Evolutionary conservation across 345 rosid species (phyloP).

Genomic region (Passiflora organensis): DNA sequence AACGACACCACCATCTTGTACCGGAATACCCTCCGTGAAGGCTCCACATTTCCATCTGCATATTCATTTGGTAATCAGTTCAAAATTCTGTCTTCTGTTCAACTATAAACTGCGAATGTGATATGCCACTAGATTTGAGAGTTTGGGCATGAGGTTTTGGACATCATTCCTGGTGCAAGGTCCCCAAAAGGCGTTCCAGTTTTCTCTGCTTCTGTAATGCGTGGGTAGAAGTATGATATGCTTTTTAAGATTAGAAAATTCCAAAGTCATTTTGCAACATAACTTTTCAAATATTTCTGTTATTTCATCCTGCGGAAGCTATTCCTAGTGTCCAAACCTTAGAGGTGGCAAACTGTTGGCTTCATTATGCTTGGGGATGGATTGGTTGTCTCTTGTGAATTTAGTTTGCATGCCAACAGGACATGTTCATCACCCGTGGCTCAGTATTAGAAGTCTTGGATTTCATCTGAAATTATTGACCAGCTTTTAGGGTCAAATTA

Average conservation of each 20-base stretch:
- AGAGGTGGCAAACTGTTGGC: conserved; percentile 1
- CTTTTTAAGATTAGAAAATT: too few relatives aligned
- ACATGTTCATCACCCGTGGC: too few relatives aligned
- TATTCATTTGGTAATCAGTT: conserved; percentile 67
- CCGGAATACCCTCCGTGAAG: conserved; percentile 90
- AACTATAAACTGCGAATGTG: not conserved
- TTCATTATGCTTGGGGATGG: not conserved
- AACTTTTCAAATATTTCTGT: too few relatives aligned
- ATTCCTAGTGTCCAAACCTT: not conserved
- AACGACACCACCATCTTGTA: conserved; percentile 73
- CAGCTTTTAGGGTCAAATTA: not conserved
- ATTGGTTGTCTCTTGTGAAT: not conserved
- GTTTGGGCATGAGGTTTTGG: conserved; percentile 3
- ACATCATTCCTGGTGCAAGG: not conserved
- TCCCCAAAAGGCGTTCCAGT: not conserved
- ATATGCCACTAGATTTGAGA: not conserved
- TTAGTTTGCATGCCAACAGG: not conserved
- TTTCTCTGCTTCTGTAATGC: not conserved
- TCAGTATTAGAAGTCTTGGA: too few relatives aligned
- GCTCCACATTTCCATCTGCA: conserved; percentile 85
- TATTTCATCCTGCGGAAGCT: not conserved
- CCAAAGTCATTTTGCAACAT: too few relatives aligned
- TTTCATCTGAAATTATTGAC: too few relatives aligned
- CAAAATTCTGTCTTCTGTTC: not conserved
- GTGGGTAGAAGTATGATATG: not conserved